Percentiles rank a stretch among this genome's conserved stretches.
Evolutionary conservation across 108 stramenopile species (phyloP).

Genomic region (Thalassiosira profunda): DNA sequence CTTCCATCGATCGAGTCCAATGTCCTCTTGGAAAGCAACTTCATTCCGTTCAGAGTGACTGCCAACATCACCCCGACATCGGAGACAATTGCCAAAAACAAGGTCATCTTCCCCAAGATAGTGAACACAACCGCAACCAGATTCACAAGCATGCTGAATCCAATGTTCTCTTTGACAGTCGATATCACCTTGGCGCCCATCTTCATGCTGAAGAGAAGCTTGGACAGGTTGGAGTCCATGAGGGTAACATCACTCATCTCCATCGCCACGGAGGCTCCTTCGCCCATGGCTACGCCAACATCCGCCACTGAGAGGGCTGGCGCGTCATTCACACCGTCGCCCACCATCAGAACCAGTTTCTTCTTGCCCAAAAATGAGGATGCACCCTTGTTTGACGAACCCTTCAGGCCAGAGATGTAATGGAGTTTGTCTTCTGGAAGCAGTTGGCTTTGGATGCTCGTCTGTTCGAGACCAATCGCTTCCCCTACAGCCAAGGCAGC

Average conservation of each 20-base stretch:
- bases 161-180: conserved; percentile 87
- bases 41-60: conserved; percentile 91
- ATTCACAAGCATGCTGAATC: conserved; percentile 73
- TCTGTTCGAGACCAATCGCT: conserved; percentile 68
- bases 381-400: conserved; percentile 15
- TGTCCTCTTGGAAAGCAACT: conserved; percentile 61
- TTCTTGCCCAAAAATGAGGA: conserved; percentile 14
- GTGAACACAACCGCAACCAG: conserved; percentile 68
- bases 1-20: conserved; percentile 9
- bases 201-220: conserved; percentile 72
- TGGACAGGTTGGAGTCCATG: conserved; percentile 83
- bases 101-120: conserved; percentile 79
- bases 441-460: conserved; percentile 61
- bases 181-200: conserved; percentile 76
- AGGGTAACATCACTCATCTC: conserved; percentile 93
- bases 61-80: conserved; percentile 91
- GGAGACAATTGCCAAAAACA: conserved; percentile 75
- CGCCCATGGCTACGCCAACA: conserved; percentile 98
- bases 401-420: conserved; percentile 60
- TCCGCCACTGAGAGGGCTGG: conserved; percentile 93
- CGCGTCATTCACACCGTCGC: conserved; percentile 98
- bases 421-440: conserved; percentile 90
- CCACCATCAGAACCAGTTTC: conserved; percentile 62
- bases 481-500: conserved; percentile 92
- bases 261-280: conserved; percentile 96